A percentile compares a stretch with the other conserved stretches of the same genome.
Conservation (phyloP, 2,329 filamentous ascomycete species). For the Verticillium nonalfalfae region DNA sequence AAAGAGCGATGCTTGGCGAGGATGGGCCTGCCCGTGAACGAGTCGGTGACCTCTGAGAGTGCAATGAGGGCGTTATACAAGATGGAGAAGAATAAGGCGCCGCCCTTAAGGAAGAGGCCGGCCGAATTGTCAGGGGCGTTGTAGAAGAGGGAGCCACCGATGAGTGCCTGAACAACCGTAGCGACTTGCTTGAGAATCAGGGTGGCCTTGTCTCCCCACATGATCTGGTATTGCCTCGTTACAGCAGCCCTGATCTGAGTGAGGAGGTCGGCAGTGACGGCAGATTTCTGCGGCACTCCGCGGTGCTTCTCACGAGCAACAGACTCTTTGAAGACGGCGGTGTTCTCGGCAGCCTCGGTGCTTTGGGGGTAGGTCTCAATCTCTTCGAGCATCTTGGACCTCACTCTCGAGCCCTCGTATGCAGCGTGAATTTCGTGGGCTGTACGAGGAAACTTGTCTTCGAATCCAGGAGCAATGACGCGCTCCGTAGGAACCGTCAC, state of each 20-base stretch:
- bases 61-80: constrained; percentile 51
- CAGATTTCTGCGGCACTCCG: not conserved
- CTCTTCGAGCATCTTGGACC: not conserved
- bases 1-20: constrained; percentile 40
- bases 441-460: constrained; percentile 53
- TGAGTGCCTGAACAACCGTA: constrained; percentile 49
- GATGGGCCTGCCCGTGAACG: constrained; percentile 37
- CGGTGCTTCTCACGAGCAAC: constrained; percentile 1
- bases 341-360: not conserved
- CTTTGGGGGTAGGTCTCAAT: not conserved
- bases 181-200: constrained; percentile 36
- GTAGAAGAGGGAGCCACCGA: constrained; percentile 57
- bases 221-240: constrained; percentile 43
- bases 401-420: not conserved
- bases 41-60: constrained; percentile 43
- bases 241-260: not conserved
- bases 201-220: constrained; percentile 43
- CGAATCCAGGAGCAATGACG: constrained; percentile 49
- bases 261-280: not conserved
- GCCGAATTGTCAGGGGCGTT: constrained; percentile 38
- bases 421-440: constrained; percentile 44
- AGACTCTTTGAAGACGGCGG: not conserved
- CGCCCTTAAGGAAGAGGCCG: constrained; percentile 46
- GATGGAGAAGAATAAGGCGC: constrained; percentile 53
- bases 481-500: constrained; percentile 59